Evolutionary conservation across 768 basidiomycete genomes (phyloP).

Genomic region (Mycena venus): DNA sequence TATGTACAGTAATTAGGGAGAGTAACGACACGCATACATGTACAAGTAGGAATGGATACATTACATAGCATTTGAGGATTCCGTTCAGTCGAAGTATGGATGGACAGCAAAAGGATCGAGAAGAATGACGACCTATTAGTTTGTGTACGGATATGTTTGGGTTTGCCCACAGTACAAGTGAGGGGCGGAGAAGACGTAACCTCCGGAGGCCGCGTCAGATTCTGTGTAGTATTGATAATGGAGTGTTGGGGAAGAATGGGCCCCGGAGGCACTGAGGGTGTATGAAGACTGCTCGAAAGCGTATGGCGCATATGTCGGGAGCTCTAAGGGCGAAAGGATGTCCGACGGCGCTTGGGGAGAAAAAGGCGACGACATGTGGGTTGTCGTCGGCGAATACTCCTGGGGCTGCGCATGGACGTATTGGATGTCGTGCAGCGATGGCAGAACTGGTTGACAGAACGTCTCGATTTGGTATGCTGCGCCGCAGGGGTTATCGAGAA

Average conservation of each 20-base stretch:
- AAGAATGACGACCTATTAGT: background rate
- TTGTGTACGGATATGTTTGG: background rate
- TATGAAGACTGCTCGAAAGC: background rate
- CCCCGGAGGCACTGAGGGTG: background rate
- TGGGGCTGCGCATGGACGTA: background rate
- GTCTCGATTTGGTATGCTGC: background rate
- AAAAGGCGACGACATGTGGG: background rate
- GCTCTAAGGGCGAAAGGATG: background rate
- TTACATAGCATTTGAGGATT: background rate
- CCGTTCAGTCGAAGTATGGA: background rate
- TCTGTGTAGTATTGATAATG: background rate
- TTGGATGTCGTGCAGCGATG: background rate
- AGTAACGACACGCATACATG: background rate
- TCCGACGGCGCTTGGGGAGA: background rate
- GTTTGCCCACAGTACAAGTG: background rate
- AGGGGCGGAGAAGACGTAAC: background rate
- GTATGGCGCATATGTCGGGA: background rate
- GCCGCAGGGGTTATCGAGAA: background rate
- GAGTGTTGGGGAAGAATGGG: background rate
- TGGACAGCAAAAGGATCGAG: background rate
- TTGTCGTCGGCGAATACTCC: background rate
- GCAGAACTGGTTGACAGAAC: background rate
- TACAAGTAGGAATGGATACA: background rate
- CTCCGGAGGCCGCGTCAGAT: background rate
- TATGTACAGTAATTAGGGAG: background rate